Base-by-base conservation (phyloP, 371 early-diverging fungal species). In the Apophysomyces ossiformis region DNA sequence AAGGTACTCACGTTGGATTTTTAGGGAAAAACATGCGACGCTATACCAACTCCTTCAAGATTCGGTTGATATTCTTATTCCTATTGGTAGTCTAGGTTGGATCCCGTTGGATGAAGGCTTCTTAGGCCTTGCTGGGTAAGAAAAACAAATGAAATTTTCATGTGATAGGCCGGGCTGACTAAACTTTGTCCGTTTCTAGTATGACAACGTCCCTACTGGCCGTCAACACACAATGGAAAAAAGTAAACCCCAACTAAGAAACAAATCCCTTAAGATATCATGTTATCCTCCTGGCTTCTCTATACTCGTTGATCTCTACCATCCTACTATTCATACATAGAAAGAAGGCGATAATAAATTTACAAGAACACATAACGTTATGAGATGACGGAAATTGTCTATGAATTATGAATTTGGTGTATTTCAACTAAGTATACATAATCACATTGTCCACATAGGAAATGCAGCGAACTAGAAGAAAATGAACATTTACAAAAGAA, bases 91-190 rank as follows among this genome's bases (percentile, higher is more conserved):
- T 13, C 75, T 90, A 63, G 85, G 82, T n/a, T 87, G 79, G 69
- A 47, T 88, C 44, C 64, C 72, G 54, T 76, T 82, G 37, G 85
- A 86, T 64, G 88, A 89, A 60, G 91, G 91, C 58, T 68, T 87
- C 47, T 78, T 91, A 61, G 91, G 91, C 63, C 74, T 90, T 59
- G 83, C 85, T 73, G 91, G 91, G 82, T 84, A 84, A 81, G 75
- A 60, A 21, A 21, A 50, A 7, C 54, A 50, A 21, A 26, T 50
- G 54, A 50, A 50, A 50, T 21, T 50, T 26, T 26, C 32, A 26
- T 26, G 32, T 26, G 32, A 26, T 26, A 26, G 32, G 32, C 3
- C 32, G 32, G 32, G 3, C 32, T 26, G 32, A 26, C 32, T 26
- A 26, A 26, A 26, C 32, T 63, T n/a, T 58, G 39, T 69, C 70